A percentile compares a stretch with the other conserved stretches of the same genome.
Conservation (phyloP, 352 stramenopile genomes). For the Hyaloperonospora arabidopsidis region DNA sequence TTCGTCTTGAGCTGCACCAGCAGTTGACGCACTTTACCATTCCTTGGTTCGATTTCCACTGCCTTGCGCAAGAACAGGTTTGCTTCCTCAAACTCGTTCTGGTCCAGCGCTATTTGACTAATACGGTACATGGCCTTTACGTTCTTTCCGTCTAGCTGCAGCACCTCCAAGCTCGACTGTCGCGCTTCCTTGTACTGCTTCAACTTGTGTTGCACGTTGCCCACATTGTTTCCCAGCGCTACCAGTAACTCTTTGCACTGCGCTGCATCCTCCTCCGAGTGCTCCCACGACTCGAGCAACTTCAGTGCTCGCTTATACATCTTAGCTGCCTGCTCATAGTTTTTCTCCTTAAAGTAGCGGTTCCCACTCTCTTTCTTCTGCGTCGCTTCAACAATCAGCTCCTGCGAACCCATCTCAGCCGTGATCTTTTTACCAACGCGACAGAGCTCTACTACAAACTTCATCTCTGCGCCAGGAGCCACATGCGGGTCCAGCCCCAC, state of each 20-base stretch:
- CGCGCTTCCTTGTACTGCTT: conserved; percentile 67
- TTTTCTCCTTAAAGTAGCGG: conserved; percentile 71
- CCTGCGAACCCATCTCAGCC: conserved; percentile 60
- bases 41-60: conserved; percentile 58
- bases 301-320: conserved; percentile 81
- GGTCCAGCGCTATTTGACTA: conserved; percentile 56
- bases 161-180: conserved; percentile 70
- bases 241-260: conserved; percentile 71
- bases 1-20: conserved; percentile 61
- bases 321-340: conserved; percentile 76
- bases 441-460: conserved; percentile 50
- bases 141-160: conserved; percentile 64
- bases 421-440: conserved; percentile 60
- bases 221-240: conserved; percentile 76
- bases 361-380: conserved; percentile 84
- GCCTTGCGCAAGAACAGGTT: conserved; percentile 50
- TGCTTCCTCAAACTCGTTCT: conserved; percentile 67
- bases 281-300: conserved; percentile 69
- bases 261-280: conserved; percentile 36
- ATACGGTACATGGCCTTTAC: conserved; percentile 78
- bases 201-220: conserved; percentile 72
- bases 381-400: conserved; percentile 64
- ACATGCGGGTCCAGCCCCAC: conserved; percentile 47
- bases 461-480: conserved; percentile 38
- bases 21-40: conserved; percentile 56